phyloP scores from a whole-genome alignment of 208 protist genomes.

The Trypanosoma lewisi region DNA sequence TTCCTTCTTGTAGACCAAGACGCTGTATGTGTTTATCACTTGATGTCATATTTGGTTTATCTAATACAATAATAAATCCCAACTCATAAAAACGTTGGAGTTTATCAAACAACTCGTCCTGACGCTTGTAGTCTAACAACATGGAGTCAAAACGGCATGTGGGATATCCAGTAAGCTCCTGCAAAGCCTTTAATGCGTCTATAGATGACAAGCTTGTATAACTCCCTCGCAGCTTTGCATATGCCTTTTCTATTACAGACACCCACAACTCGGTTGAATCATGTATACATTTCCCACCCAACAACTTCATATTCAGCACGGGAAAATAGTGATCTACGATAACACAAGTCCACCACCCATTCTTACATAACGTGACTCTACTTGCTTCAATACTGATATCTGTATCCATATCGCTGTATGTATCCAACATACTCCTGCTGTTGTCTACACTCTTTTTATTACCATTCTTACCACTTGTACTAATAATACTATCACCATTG shows the following conservation, averaged over 20 bases:
- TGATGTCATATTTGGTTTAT: neutral
- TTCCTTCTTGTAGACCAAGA: neutral
- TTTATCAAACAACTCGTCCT: constrained; percentile 17
- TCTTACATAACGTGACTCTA: constrained; percentile 73
- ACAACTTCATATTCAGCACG: constrained; percentile 6
- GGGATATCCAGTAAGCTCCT: constrained; percentile 69
- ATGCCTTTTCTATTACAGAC: constrained; percentile 80
- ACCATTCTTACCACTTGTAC: too few relatives aligned
- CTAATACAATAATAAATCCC: constrained; percentile 7
- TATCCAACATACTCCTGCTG: too few relatives aligned
- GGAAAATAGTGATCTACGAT: constrained; percentile 87
- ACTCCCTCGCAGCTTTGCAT: constrained; percentile 76
- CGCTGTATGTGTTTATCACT: neutral
- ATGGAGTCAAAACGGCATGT: constrained; percentile 40
- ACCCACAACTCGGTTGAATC: constrained; percentile 79
- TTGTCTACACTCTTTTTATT: too few relatives aligned
- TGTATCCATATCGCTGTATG: too few relatives aligned
- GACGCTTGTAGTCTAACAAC: constrained; percentile 26
- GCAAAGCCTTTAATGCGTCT: constrained; percentile 56
- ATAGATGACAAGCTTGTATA: constrained; percentile 64
- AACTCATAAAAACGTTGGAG: constrained; percentile 6
- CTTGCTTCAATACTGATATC: constrained; percentile 26
- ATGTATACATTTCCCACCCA: constrained; percentile 38
- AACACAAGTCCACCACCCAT: constrained; percentile 80
- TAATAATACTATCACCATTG: neutral